Percentiles rank a stretch among this genome's conserved stretches.
Conservation (phyloP, 768 basidiomycete genomes). For the Tulasnella sp. region DNA sequence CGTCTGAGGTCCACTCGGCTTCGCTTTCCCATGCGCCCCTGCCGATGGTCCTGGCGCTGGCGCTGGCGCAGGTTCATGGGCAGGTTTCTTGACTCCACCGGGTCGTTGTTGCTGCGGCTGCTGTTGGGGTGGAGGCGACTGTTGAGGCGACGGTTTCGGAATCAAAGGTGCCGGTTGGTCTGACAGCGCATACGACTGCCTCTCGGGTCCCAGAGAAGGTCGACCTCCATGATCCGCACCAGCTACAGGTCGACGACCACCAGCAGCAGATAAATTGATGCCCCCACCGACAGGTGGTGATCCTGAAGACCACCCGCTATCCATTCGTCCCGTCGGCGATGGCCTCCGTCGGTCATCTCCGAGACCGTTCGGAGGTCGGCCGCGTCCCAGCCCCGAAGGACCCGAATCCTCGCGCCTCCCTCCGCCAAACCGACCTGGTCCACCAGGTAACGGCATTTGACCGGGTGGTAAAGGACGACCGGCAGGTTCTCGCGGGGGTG, state of each 20-base stretch:
- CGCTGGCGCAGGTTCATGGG: no score
- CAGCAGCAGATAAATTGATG: neutral
- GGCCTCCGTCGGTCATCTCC: constrained; percentile 1
- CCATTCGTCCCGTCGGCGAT: neutral
- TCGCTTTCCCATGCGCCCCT: neutral
- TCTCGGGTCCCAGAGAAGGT: neutral
- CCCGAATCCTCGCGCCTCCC: constrained; percentile 24
- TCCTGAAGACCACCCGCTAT: neutral
- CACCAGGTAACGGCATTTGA: constrained; percentile 28
- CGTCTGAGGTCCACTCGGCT: constrained; percentile 55
- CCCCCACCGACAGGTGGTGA: neutral
- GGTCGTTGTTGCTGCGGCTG: constrained; percentile 9
- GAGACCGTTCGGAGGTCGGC: neutral
- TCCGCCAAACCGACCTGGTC: constrained; percentile 27
- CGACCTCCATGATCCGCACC: neutral
- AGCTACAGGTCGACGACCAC: neutral
- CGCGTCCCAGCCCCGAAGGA: neutral
- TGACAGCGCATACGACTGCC: neutral
- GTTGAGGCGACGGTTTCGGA: neutral
- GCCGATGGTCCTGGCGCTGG: neutral
- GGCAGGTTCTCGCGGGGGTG: constrained; percentile 17
- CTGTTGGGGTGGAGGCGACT: neutral
- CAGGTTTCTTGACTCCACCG: neutral
- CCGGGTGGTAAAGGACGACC: constrained; percentile 32
- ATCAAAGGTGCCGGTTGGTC: neutral